Evolutionary conservation across 2,329 filamentous ascomycete species (phyloP).

Genomic region (Diaporthe citriasiana): DNA sequence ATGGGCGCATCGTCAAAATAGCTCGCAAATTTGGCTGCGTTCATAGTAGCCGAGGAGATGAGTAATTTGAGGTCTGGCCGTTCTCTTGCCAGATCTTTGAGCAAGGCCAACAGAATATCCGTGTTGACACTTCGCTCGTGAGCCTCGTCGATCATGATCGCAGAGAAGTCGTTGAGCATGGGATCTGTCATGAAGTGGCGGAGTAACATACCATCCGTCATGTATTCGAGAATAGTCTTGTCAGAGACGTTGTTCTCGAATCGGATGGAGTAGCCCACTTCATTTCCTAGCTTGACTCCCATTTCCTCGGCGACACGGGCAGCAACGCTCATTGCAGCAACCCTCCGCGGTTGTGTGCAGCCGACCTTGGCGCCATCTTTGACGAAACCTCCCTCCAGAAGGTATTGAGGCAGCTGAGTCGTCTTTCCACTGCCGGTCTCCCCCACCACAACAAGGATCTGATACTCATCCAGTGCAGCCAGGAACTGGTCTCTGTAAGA

Average conservation of each 20-base stretch:
- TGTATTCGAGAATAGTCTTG: slow-evolving; percentile 93
- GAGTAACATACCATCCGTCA: slow-evolving; percentile 97
- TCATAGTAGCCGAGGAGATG: slow-evolving; percentile 95
- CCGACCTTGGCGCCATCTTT: slow-evolving; percentile 87
- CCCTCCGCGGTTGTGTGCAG: slow-evolving; percentile 93
- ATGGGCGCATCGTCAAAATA: slow-evolving; percentile 96
- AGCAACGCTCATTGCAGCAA: slow-evolving; percentile 98
- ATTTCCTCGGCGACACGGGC: slow-evolving; percentile 95
- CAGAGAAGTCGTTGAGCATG: slow-evolving; percentile 84
- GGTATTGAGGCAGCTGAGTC: slow-evolving; percentile 93
- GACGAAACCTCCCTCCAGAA: slow-evolving; percentile 92
- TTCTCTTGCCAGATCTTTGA: slow-evolving; percentile 89
- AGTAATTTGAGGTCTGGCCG: slow-evolving; percentile 89
- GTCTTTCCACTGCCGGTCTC: slow-evolving; percentile 97
- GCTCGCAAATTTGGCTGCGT: slow-evolving; percentile 89
- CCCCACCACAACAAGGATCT: slow-evolving; percentile 91
- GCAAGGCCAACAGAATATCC: slow-evolving; percentile 87
- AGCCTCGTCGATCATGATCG: slow-evolving; percentile 96
- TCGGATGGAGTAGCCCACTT: slow-evolving; percentile 94
- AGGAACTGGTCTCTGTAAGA: slow-evolving; percentile 88
- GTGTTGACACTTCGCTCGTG: slow-evolving; percentile 94
- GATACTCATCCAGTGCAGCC: slow-evolving; percentile 86
- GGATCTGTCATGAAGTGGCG: slow-evolving; percentile 92
- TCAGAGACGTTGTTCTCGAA: slow-evolving; percentile 95
- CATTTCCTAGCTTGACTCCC: slow-evolving; percentile 88